Percentiles rank a stretch among this genome's conserved stretches.
phyloP scores from a whole-genome alignment of 495 filamentous ascomycete genomes.

The Terfezia boudieri region DNA sequence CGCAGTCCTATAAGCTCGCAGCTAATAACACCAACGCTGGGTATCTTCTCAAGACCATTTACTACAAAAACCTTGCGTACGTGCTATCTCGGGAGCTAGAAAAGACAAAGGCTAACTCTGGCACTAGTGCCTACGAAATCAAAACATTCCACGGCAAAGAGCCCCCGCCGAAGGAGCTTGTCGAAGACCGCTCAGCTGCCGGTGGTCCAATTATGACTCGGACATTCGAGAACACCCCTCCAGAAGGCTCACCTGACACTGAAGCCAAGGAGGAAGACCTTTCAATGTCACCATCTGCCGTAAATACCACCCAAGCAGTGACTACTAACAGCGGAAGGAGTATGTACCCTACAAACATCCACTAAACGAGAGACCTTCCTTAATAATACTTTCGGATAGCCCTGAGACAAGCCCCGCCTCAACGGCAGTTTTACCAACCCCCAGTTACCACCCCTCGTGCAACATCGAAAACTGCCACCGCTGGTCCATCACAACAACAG shows the following conservation, averaged over 20 bases:
- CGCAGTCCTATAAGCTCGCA: conserved; percentile 38
- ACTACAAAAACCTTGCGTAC: conserved; percentile 58
- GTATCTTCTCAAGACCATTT: conserved; percentile 56
- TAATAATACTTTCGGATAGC: conserved; percentile 24
- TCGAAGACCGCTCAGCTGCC: conserved; percentile 54
- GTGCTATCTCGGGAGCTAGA: conserved; percentile 1
- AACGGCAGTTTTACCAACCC: conserved; percentile 55
- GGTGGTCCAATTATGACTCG: conserved; percentile 53
- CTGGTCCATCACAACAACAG: conserved; percentile 10
- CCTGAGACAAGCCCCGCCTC: conserved; percentile 55
- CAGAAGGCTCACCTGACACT: conserved; percentile 19
- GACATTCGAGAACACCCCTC: conserved; percentile 45
- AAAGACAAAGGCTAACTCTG: background rate
- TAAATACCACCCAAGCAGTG: too few relatives aligned
- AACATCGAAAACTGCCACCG: background rate
- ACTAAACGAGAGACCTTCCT: conserved; percentile 30
- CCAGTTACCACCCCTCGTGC: conserved; percentile 2
- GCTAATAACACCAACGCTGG: conserved; percentile 45
- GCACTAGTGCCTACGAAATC: conserved; percentile 54
- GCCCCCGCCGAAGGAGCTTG: conserved; percentile 59
- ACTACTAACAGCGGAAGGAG: background rate
- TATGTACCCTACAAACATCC: conserved; percentile 10
- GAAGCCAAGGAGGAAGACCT: conserved; percentile 12
- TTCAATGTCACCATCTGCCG: conserved; percentile 26
- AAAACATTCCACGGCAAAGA: conserved; percentile 43